These are phyloP conservation scores for Plasmodium yoelii DNA, from an alignment of 169 alveolate genomes.

Conservation along the genomic window DNA sequence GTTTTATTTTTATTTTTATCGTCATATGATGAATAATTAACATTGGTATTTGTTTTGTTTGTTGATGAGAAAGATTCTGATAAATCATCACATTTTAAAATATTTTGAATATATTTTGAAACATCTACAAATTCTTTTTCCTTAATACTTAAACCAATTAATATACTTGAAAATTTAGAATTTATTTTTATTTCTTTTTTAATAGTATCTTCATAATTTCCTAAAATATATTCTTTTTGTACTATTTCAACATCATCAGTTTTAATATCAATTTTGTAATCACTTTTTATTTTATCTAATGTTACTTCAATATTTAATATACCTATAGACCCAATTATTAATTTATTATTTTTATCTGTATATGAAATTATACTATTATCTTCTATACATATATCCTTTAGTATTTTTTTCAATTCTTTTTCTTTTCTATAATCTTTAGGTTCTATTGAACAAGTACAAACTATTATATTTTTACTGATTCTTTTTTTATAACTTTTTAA, in stretches of 20 bases:
- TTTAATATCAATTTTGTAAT: slow-evolving; percentile 55
- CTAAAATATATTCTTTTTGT: slow-evolving; percentile 57
- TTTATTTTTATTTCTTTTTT: slow-evolving; percentile 58
- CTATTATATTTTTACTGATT: slow-evolving; percentile 53
- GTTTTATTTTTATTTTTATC: neutral
- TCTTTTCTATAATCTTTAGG: slow-evolving; percentile 69
- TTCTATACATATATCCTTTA: slow-evolving; percentile 65
- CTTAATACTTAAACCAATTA: slow-evolving; percentile 36
- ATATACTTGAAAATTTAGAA: slow-evolving; percentile 31
- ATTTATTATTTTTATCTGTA: slow-evolving; percentile 39
- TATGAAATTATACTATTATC: slow-evolving; percentile 56
- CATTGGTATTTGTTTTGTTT: neutral
- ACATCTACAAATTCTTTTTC: slow-evolving; percentile 71
- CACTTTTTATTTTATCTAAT: slow-evolving; percentile 59
- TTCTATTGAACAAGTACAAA: slow-evolving; percentile 71
- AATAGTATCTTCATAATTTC: slow-evolving; percentile 42
- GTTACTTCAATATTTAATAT: slow-evolving; percentile 73
- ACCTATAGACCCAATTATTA: slow-evolving; percentile 74
- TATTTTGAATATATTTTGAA: slow-evolving; percentile 42
- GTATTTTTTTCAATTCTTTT: slow-evolving; percentile 47
- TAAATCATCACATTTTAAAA: slow-evolving; percentile 33
- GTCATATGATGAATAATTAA: no score
- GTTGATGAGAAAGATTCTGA: neutral
- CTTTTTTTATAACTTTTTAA: slow-evolving; percentile 63
- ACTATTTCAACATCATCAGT: slow-evolving; percentile 61